Evolutionary conservation across 345 rosid genomes (phyloP).

Genomic region (Dovyalis caffra): DNA sequence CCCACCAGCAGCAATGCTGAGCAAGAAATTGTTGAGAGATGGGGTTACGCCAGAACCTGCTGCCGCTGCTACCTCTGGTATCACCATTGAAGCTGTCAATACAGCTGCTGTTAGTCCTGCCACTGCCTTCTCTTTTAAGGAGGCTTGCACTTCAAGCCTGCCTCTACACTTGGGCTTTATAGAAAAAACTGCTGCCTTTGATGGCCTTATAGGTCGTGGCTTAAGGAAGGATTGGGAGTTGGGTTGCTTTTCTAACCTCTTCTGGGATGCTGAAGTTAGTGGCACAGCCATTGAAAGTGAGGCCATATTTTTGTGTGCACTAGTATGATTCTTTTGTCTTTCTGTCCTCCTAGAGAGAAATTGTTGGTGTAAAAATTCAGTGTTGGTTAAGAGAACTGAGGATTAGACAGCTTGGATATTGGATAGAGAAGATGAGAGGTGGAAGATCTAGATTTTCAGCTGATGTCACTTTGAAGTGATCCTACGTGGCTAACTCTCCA

Average conservation of each 20-base stretch:
- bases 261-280: neutral
- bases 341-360: neutral
- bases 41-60: conserved; percentile 29
- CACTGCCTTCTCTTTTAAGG: conserved; percentile 21
- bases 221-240: conserved; percentile 6
- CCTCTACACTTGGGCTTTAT: neutral
- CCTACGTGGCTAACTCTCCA: conserved; percentile 16
- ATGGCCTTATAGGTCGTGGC: conserved; percentile 5
- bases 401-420: neutral
- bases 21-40: conserved; percentile 47
- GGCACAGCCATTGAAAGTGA: conserved; percentile 19
- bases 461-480: neutral
- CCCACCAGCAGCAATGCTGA: conserved; percentile 45
- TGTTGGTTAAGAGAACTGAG: no score
- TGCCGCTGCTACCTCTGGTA: conserved; percentile 26
- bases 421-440: conserved; percentile 13
- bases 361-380: neutral
- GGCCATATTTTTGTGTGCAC: neutral
- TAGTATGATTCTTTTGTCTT: neutral
- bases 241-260: neutral
- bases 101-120: conserved; percentile 21
- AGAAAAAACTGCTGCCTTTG: neutral
- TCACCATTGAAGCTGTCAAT: conserved; percentile 25
- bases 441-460: conserved; percentile 3
- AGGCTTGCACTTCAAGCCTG: conserved; percentile 12